These are phyloP conservation scores for Diophrys sp. DNA, from an alignment of 73 alveolate genomes.

Conservation along the genomic window DNA sequence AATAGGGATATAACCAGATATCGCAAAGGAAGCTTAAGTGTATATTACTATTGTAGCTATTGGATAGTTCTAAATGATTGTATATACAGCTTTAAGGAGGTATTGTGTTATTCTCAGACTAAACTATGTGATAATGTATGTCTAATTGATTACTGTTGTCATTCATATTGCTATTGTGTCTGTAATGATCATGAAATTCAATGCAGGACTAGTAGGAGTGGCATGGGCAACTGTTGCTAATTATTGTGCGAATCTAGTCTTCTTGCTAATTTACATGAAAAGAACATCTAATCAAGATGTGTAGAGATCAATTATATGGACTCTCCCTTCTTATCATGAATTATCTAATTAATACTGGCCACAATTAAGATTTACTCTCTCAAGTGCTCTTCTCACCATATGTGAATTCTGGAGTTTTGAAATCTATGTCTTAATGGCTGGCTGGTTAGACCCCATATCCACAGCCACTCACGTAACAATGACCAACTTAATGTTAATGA, in stretches of 20 bases:
- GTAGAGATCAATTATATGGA: neutral
- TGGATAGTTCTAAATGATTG: no score
- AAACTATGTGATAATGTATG: neutral
- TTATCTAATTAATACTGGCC: neutral
- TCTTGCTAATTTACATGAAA: neutral
- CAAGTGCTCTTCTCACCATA: neutral
- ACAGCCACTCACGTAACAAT: neutral
- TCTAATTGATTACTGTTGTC: neutral
- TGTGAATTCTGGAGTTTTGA: neutral
- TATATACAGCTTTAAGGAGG: neutral
- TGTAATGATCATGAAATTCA: neutral
- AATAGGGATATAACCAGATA: neutral
- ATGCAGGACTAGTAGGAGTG: neutral
- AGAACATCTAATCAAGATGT: neutral
- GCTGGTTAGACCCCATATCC: neutral
- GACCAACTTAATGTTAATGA: neutral
- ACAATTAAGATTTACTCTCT: no score
- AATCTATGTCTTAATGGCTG: neutral
- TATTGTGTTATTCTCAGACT: neutral
- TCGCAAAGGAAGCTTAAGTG: neutral
- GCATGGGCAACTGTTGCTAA: neutral
- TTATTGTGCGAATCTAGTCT: neutral
- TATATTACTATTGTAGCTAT: neutral
- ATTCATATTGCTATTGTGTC: neutral
- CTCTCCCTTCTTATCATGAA: neutral